Percentiles rank a stretch among this genome's conserved stretches.
Conservation (phyloP, 345 rosid genomes). For the Toxicodendron radicans region DNA sequence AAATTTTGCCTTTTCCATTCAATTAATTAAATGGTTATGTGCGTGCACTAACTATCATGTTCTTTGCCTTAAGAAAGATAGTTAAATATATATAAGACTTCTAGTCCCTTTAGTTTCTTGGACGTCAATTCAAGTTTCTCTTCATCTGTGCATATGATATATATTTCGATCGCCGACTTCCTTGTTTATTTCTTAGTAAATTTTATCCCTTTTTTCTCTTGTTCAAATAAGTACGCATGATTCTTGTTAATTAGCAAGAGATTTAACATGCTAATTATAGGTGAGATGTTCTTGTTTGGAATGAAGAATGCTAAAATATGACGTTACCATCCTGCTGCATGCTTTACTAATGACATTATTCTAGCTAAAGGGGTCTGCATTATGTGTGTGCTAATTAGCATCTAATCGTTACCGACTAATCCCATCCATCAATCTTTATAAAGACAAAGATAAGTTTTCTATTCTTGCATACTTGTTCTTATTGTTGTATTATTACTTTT, state of each 20-base stretch:
- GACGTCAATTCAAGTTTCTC: neutral
- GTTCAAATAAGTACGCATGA: neutral
- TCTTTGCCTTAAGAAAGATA: too few species aligned
- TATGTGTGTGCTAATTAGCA: neutral
- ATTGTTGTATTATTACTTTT: neutral
- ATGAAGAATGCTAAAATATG: slow-evolving; percentile 11
- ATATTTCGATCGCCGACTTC: neutral
- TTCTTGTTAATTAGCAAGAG: neutral
- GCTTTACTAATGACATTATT: neutral
- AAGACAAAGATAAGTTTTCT: neutral
- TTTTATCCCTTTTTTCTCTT: neutral
- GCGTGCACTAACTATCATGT: neutral
- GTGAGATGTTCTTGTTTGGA: neutral
- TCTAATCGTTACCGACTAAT: neutral
- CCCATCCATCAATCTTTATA: neutral
- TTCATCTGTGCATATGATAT: neutral
- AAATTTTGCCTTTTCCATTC: neutral
- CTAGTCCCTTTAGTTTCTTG: neutral
- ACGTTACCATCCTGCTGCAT: neutral
- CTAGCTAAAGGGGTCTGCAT: neutral
- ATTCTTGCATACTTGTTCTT: neutral
- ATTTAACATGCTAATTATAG: neutral
- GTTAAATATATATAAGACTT: too few species aligned
- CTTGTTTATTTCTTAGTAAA: neutral
- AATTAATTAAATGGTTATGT: neutral